Percentiles rank a stretch among this genome's conserved stretches.
These are phyloP conservation scores for Alternaria longipes DNA, from an alignment of 2,329 filamentous ascomycete species.

Conservation along the genomic window DNA sequence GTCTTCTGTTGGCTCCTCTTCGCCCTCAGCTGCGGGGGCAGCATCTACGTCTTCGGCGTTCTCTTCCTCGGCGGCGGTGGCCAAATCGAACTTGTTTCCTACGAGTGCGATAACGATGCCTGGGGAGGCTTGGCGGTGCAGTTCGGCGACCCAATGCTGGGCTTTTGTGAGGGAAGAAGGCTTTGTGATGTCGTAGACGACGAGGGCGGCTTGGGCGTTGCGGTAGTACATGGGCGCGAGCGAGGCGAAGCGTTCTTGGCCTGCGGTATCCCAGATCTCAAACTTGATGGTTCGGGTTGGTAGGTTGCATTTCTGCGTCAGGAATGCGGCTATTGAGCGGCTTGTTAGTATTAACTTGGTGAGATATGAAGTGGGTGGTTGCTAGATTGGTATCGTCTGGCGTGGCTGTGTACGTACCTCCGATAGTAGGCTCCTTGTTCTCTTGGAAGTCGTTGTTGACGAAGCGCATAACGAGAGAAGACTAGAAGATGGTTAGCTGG, in stretches of 20 bases:
- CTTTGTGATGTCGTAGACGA: constrained; percentile 98
- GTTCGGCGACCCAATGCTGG: constrained; percentile 97
- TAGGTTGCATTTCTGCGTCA: constrained; percentile 98
- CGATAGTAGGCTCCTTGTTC: constrained; percentile 99
- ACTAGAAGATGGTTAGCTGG: constrained; percentile 62
- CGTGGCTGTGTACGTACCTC: constrained; percentile 68
- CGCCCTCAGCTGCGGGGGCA: constrained; percentile 59
- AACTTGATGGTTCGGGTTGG: constrained; percentile 79
- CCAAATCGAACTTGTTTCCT: constrained; percentile 87
- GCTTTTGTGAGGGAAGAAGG: constrained; percentile 94
- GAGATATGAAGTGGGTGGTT: background rate
- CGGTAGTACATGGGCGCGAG: constrained; percentile 99
- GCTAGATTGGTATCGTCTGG: background rate
- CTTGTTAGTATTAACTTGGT: constrained; percentile 6
- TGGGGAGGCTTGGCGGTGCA: constrained; percentile 93
- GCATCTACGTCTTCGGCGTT: constrained; percentile 62
- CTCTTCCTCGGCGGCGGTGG: constrained; percentile 54
- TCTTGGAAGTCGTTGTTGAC: constrained; percentile 99
- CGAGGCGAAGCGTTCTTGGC: constrained; percentile 95
- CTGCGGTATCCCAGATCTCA: constrained; percentile 95
- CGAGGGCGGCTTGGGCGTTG: constrained; percentile 95
- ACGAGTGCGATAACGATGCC: constrained; percentile 97
- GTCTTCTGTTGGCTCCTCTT: constrained; percentile 64
- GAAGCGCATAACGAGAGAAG: constrained; percentile 95
- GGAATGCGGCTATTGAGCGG: constrained; percentile 77